These are phyloP conservation scores for Datura wrightii DNA, from an alignment of 257 asterid genomes.

Conservation along the genomic window DNA sequence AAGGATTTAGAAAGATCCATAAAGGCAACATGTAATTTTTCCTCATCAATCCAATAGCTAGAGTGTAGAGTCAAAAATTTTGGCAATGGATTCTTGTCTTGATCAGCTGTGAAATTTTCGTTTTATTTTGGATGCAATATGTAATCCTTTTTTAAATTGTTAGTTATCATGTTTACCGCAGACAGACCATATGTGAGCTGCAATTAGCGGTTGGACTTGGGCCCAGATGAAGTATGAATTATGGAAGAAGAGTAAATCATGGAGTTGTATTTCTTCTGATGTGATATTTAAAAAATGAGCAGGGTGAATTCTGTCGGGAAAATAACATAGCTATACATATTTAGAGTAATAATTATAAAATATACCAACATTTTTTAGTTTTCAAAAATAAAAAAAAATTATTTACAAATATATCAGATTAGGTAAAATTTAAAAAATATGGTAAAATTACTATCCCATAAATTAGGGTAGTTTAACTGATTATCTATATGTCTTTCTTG, in stretches of 20 bases:
- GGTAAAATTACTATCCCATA: too few species aligned
- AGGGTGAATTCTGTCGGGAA: not conserved
- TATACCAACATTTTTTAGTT: too few species aligned
- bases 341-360: too few species aligned
- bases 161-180: not conserved
- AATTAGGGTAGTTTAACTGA: too few species aligned
- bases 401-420: too few species aligned
- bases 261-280: not conserved
- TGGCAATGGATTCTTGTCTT: slow-evolving; percentile 7
- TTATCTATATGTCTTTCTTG: too few species aligned
- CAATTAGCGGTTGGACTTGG: not conserved
- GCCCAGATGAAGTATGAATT: not conserved
- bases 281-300: not conserved
- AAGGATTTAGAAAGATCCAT: not conserved
- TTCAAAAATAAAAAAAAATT: too few species aligned
- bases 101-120: slow-evolving; percentile 1
- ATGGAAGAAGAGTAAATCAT: not conserved
- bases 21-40: not conserved
- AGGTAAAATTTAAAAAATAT: too few species aligned
- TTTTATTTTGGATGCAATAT: not conserved
- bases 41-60: slow-evolving; percentile 12
- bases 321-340: too few species aligned
- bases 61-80: slow-evolving; percentile 17
- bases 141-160: not conserved
- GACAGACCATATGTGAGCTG: not conserved